Evolutionary conservation across 108 stramenopile species (phyloP), one percentile per base, ranked within the genome.

Genomic region (Cyclotella choctawhatcheeana): DNA sequence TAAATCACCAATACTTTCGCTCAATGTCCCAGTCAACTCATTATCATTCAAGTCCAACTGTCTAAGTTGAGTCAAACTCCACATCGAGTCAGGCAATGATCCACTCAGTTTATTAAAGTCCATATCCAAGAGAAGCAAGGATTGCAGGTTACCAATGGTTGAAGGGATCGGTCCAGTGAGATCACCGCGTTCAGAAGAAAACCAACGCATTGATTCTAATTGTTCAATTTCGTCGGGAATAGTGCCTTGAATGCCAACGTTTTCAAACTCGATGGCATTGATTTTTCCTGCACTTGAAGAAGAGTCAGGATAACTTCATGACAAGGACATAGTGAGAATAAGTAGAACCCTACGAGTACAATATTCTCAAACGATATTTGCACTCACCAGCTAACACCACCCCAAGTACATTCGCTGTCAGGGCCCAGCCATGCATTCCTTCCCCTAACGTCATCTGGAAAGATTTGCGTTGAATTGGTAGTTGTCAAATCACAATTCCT

Each of bases 41-140:
- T 93, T 93, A 72, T 89, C 82, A 50, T 93, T 86, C 64, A 93
- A 64, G 52, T 93, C 93, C 48, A 93, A 45, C 40, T 89, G 75
- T 35, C 58, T 60, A 17, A 94, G 76, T 56, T 74, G 75, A 14
- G 33, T 72, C 32, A 94, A 61, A 2, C 13, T 20, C 58, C 69
- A 91, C 12, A 76, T 0, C 4, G 75, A 64, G 45, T 69, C 67
- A 2, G 93, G 90, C 26, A 94, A 63, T 0, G 61, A 5, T 10
- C 93, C 93, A 22, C 59, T 47, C 1, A 76, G 27, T 5, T 81
- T 18, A 62, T 94, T 91, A 66, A 80, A 88, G 31, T 89, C 85
- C 25, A 94, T 60, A 74, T 89, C 88, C 14, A 94, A 51, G 32
- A 75, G 35, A 61, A 58, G 17, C 0, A 82, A 63, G 2, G 55